Base-by-base conservation (phyloP, 2,329 filamentous ascomycete genomes). In the Thermochaetoides dissita region DNA sequence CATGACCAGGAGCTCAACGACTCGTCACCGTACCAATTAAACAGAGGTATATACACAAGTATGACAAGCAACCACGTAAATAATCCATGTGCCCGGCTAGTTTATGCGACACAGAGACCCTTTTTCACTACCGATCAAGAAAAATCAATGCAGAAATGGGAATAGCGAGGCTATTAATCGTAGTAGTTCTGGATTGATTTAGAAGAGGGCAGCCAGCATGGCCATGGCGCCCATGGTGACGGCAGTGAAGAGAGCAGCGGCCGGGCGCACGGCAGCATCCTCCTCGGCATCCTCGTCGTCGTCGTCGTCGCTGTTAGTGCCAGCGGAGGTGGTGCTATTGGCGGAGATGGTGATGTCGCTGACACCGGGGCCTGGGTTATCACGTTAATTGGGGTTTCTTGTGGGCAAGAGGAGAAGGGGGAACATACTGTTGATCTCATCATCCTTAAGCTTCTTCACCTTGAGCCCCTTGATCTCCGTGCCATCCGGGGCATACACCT, bases 401-500 rank as follows among this genome's bases (percentile, higher is more conserved):
- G n/a, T 6, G 11, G 35, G 7, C n/a, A 34, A 34, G 7, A 7
- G 35, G 32, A 6, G 12, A 29, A 24, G 24, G 32, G 36, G 11
- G 30, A 11, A 45, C 52, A 10, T 46, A 56, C 54, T 57, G 61
- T 73, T 73, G 52, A 60, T 59, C 42, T 63, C 57, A 44, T 68
- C 59, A 34, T 65, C 58, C n/a, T 52, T 46, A 2, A 72, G 59
- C 17, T 63, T 63, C 46, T 63, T 61, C 39, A 76, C 68, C 45
- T 66, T 65, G 38, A 76, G 65, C 54, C 57, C 57, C 36, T 56
- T 60, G 42, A 76, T 51, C 44, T 86, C 74, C 32, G 68, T 69
- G 50, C 85, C 72, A 51, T 75, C 70, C 39, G 70, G 66, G 53
- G 94, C 71, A 48, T 74, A 60, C 49, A 94, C 71, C 3, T 64